phyloP scores from a whole-genome alignment of 352 stramenopile genomes.

The Phytophthora cajani region DNA sequence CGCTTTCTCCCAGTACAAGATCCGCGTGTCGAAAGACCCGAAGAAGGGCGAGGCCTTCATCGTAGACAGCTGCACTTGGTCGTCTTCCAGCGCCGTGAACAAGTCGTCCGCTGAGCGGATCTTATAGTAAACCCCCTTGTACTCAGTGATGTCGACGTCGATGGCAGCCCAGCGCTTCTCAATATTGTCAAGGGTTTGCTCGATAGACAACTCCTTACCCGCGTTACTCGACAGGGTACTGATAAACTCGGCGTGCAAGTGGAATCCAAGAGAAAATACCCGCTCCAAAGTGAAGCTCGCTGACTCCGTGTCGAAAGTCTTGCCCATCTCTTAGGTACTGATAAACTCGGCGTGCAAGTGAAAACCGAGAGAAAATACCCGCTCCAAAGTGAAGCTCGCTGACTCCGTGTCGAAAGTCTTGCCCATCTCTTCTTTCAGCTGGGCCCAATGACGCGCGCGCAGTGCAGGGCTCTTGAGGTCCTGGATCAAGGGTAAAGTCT shows the following conservation, averaged over 20 bases:
- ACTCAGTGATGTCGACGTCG: conserved; percentile 91
- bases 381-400: conserved; percentile 81
- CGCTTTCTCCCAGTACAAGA: conserved; percentile 89
- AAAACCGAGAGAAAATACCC: conserved; percentile 89
- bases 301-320: conserved; percentile 81
- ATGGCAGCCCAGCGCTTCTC: conserved; percentile 89
- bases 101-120: conserved; percentile 91
- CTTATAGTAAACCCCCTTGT: conserved; percentile 95
- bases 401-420: conserved; percentile 85
- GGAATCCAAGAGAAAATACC: conserved; percentile 89
- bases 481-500: conserved; percentile 93
- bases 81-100: conserved; percentile 92
- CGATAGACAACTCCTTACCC: conserved; percentile 93
- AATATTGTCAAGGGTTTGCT: conserved; percentile 88
- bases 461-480: conserved; percentile 93
- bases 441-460: conserved; percentile 87
- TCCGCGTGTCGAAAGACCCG: conserved; percentile 86
- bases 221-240: conserved; percentile 91
- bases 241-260: conserved; percentile 92
- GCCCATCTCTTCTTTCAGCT: conserved; percentile 89
- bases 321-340: conserved; percentile 89
- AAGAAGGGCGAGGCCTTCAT: conserved; percentile 96
- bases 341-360: conserved; percentile 92
- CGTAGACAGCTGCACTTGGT: conserved; percentile 92
- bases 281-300: conserved; percentile 84